Evolutionary conservation across 495 filamentous ascomycete genomes (phyloP).

Genomic region (Tetracladium setigerum): DNA sequence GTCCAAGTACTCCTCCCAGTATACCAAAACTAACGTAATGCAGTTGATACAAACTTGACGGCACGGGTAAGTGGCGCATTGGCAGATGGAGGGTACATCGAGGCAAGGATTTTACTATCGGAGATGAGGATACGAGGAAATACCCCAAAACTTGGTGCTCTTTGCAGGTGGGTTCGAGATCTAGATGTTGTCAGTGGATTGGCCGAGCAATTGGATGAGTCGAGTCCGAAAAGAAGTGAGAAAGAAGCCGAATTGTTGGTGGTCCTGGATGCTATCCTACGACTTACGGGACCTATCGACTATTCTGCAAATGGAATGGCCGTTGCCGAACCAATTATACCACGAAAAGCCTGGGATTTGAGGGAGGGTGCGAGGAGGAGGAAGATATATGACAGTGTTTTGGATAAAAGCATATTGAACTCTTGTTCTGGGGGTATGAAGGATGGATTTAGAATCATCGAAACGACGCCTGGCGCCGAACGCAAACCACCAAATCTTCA

Average conservation of each 20-base stretch:
- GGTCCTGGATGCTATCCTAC: constrained; percentile 35
- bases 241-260: constrained; percentile 26
- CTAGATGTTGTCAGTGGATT: constrained; percentile 39
- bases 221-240: constrained; percentile 4
- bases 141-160: constrained; percentile 35
- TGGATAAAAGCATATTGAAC: constrained; percentile 26
- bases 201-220: constrained; percentile 16
- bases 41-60: constrained; percentile 30
- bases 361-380: constrained; percentile 13
- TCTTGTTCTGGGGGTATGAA: constrained; percentile 12
- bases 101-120: constrained; percentile 34
- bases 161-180: constrained; percentile 43
- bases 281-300: constrained; percentile 32
- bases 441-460: constrained; percentile 29
- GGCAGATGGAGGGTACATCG: constrained; percentile 33
- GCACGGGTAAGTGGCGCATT: constrained; percentile 33
- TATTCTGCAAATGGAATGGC: constrained; percentile 13
- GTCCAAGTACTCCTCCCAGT: not conserved
- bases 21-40: constrained; percentile 2
- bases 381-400: constrained; percentile 27
- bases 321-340: constrained; percentile 20
- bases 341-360: constrained; percentile 30
- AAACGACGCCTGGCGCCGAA: constrained; percentile 32
- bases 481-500: constrained; percentile 42
- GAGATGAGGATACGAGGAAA: constrained; percentile 38